Percentiles rank a stretch among this genome's conserved stretches.
These are phyloP conservation scores for Atkinsonella texensis DNA, from an alignment of 2,329 filamentous ascomycete genomes.

Conservation along the genomic window DNA sequence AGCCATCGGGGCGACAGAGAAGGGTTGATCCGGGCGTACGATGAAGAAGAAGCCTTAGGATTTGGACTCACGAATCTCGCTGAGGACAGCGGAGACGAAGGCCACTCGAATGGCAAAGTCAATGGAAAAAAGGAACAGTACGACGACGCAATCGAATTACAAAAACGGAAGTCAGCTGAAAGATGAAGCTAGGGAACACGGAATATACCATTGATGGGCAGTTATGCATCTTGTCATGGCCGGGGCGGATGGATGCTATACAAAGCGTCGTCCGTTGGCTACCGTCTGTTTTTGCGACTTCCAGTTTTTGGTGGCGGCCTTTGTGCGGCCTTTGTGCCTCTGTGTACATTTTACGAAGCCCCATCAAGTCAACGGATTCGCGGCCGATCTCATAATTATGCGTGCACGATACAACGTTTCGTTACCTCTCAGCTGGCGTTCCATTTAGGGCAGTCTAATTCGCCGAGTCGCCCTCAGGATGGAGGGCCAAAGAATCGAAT, in stretches of 20 bases:
- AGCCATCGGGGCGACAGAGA: slow-evolving; percentile 59
- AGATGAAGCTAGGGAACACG: slow-evolving; percentile 16
- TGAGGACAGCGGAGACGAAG: slow-evolving; percentile 61
- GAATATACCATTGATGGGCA: slow-evolving; percentile 4
- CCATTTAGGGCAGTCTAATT: background rate
- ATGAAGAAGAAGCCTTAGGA: slow-evolving; percentile 63
- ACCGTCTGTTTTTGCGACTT: background rate
- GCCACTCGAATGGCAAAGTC: slow-evolving; percentile 25
- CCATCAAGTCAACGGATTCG: slow-evolving; percentile 5
- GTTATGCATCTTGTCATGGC: background rate
- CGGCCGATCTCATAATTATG: slow-evolving; percentile 6
- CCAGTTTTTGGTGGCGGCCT: background rate
- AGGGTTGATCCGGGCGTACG: slow-evolving; percentile 78
- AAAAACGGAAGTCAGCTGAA: slow-evolving; percentile 32
- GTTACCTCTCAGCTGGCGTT: background rate
- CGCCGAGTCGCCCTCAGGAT: background rate
- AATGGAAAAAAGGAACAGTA: slow-evolving; percentile 32
- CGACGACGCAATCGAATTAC: slow-evolving; percentile 35
- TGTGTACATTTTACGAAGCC: slow-evolving; percentile 7
- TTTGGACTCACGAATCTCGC: slow-evolving; percentile 71
- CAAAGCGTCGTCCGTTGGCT: background rate
- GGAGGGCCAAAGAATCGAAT: background rate
- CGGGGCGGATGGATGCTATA: background rate
- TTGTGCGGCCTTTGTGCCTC: slow-evolving; percentile 1
- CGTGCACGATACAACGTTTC: slow-evolving; percentile 3